Evolutionary conservation across 768 basidiomycete species (phyloP), one percentile per base, ranked within the genome.

Genomic region (Sistotremastrum suecicum): DNA sequence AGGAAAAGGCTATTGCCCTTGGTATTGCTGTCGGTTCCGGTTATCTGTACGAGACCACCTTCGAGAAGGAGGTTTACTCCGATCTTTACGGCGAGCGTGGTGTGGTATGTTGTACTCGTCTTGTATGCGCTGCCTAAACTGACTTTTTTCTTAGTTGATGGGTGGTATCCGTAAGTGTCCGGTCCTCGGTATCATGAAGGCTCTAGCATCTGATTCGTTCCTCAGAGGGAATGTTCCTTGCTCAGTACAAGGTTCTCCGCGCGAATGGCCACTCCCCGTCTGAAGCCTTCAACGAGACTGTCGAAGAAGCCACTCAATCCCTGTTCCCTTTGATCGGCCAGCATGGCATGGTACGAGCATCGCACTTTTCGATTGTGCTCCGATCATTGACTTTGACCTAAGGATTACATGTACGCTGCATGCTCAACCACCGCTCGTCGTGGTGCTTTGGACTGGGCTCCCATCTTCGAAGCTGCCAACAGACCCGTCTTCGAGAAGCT

Each of bases 351-450:
- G 78, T 60, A 5, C 45, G 5, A 40, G 9, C 20, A 20, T 1
- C 20, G 2, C 20, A 20, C 2, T 7, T 37, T 34, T 5, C 10
- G 41, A 34, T 12, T 29, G 39, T 43, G 47, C 10, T 44, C 41
- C 39, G 38, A 20, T 44, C 29, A 5, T 43, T 28, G 37, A 33
- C 44, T 35, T 4, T 42, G 6, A 33, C 44, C 37, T 46, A 84
- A 92, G 92, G 92, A 97, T 68, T 94, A 95, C 78, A 97, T 98
- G 92, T 97, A 82, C 78, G 83, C 84, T 60, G 94, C 95, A 40
- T 99, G 95, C 72, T 98, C 95, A 33, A 98, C 94, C 55, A 98
- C 95, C 42, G 95, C 95, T 43, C 90, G 94, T 56, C 94, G 95
- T 52, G 95, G 95, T 58, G 95, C 94, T 38, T 85, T 95, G 52